Evolutionary conservation across 176 grass and related monocot species (phyloP), one percentile per base, ranked within the genome.

Genomic region (Avena insularis): DNA sequence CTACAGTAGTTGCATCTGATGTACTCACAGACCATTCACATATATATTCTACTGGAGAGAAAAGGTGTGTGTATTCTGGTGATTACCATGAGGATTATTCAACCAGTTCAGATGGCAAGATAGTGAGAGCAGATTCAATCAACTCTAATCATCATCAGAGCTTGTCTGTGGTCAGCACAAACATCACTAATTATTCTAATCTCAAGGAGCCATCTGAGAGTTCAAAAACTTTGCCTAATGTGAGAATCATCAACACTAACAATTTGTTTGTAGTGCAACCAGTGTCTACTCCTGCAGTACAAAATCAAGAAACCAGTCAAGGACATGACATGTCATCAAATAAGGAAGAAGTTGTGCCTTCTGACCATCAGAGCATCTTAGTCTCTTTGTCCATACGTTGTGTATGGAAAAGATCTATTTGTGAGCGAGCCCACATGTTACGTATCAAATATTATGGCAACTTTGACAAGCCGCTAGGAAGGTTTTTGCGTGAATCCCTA

Each of bases 361-460:
- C 94, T 69, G 89, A 99, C 79, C 89, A 91, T 91, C 91, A 90
- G 90, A 99, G 94, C 80, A 94, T 99, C 87, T 92, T 96, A 89
- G 93, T 99, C 71, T 96, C 97, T 17, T 88, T 91, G 81, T 99
- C 97, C 35, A 93, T 94, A 82, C 90, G 90, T 58, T 94, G 94
- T 89, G 92, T 96, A 71, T 99, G 92, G 97, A 96, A 96, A 82
- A 89, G 97, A 68, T 96, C 94, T 82, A 91, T 99, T 73, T 99
- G 97, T 83, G 92, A 94, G 48, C 91, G 90, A 81, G 96, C 92
- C 25, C 94, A 99, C 66, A 86, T 99, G 65, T 92, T 94, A 82
- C 94, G 97, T 67, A 99, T 99, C 58, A 99, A 99, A 83, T 99
- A 99, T 83, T 96, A 96, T 83, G 91, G 94, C 33, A 96, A 96